Conservation (phyloP, 805 yeast species). For the Teunomyces stri region DNA sequence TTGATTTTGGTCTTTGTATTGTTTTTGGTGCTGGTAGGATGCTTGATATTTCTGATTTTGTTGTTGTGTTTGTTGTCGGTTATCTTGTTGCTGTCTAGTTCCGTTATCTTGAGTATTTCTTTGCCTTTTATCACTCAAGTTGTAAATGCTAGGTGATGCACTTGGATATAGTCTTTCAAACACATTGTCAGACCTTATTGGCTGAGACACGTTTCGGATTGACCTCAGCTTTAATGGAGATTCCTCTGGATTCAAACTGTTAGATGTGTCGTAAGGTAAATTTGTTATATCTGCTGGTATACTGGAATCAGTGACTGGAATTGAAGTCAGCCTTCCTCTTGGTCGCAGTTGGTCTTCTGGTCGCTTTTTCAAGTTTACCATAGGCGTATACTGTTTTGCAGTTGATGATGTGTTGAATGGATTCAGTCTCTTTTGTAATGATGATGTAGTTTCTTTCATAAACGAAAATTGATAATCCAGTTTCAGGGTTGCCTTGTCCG, state of each 20-base stretch:
- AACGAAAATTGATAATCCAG: constrained; percentile 30
- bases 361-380: constrained; percentile 10
- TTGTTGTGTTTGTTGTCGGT: constrained; percentile 7
- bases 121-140: background rate
- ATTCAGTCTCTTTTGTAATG: constrained; percentile 29
- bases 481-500: constrained; percentile 16
- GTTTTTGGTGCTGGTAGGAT: background rate
- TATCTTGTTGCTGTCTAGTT: constrained; percentile 8
- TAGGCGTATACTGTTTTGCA: constrained; percentile 1
- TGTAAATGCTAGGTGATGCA: background rate
- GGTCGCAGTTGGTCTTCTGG: constrained; percentile 14
- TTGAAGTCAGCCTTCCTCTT: constrained; percentile 13
- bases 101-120: background rate
- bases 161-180: constrained; percentile 12
- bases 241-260: background rate
- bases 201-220: constrained; percentile 9
- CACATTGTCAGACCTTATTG: constrained; percentile 7
- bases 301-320: background rate
- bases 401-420: constrained; percentile 1
- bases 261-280: constrained; percentile 7
- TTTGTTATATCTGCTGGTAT: constrained; percentile 23
- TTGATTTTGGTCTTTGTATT: background rate
- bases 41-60: constrained; percentile 5
- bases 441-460: constrained; percentile 41
- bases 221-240: constrained; percentile 8